Evolutionary conservation across 2,329 filamentous ascomycete genomes (phyloP), one percentile per base, ranked within the genome.

Genomic region (Magnaporthiopsis rhizophila): DNA sequence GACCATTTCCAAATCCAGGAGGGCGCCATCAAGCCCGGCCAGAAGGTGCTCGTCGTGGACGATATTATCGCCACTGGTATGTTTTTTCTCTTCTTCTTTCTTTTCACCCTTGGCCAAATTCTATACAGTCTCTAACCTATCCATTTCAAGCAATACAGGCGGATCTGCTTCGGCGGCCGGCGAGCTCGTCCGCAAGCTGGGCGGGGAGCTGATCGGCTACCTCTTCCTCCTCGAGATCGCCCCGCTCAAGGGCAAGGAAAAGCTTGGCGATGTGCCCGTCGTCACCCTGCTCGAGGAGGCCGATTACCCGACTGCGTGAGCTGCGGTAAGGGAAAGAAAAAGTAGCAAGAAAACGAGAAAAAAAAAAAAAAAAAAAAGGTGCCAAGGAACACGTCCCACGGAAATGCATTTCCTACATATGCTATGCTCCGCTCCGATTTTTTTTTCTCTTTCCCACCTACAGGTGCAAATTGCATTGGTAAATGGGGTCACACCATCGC

Each of bases 21-120:
- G 69, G 92, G 90, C 76, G 89, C 89, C 59, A 88, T 99, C 72
- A 88, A 90, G 79, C 83, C 86, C 62, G 93, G 93, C 50, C 91
- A 97, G 80, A 93, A 89, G 76, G 94, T 97, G 65, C 81, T 99
- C 67, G 85, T 99, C 69, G 92, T 99, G 38, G 95, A 99, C 77
- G 95, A 99, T 76, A 96, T 99, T 74, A 98, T 99, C 80, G 95
- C 95, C 65, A 99, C 95, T 69, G 94, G 94, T 97, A 82, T 76
- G 89, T 79, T 61, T 58, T 63, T 24, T 11, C 36, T 59, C 13
- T n/a, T 58, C 18, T 58, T 1, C 56, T 12, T 36, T 12, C 3
- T 36, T 12, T 36, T 12, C 7, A 12, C 34, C 34, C 65, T 66
- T 63, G 59, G 36, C 62, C 58, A 24, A 26, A 32, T 34, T 30